Conservation (phyloP, 352 stramenopile genomes). For the Phytopythium montanum region DNA sequence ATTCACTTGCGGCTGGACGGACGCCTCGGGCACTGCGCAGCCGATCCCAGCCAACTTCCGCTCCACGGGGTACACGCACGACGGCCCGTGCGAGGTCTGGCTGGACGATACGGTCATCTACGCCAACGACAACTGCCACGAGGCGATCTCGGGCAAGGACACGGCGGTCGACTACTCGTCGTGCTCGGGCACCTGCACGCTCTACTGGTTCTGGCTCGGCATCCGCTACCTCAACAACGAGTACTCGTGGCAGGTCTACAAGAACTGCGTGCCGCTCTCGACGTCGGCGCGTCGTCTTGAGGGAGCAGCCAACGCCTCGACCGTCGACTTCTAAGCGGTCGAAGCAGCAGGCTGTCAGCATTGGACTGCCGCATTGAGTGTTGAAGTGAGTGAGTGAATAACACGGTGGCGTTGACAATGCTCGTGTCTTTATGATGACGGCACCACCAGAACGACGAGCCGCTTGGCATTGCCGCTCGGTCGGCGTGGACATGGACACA, state of each 20-base stretch:
- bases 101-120: conserved; percentile 34
- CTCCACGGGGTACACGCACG: conserved; percentile 47
- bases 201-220: conserved; percentile 41
- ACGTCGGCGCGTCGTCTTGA: conserved; percentile 15
- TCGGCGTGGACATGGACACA: too few relatives aligned
- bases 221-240: conserved; percentile 37
- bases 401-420: neutral
- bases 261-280: conserved; percentile 34
- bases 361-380: neutral
- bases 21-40: conserved; percentile 20
- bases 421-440: too few relatives aligned
- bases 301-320: conserved; percentile 19
- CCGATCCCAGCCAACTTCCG: conserved; percentile 28
- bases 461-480: too few relatives aligned
- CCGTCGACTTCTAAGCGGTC: neutral
- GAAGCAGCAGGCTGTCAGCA: too few relatives aligned
- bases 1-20: conserved; percentile 32
- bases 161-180: conserved; percentile 33
- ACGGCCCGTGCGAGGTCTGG: conserved; percentile 42
- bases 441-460: too few relatives aligned
- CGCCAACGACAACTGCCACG: conserved; percentile 32
- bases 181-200: conserved; percentile 29
- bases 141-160: conserved; percentile 29
- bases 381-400: neutral
- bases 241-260: conserved; percentile 63